These are phyloP conservation scores for Lichtheimia ramosa DNA, from an alignment of 371 early-diverging fungal species.

Conservation along the genomic window DNA sequence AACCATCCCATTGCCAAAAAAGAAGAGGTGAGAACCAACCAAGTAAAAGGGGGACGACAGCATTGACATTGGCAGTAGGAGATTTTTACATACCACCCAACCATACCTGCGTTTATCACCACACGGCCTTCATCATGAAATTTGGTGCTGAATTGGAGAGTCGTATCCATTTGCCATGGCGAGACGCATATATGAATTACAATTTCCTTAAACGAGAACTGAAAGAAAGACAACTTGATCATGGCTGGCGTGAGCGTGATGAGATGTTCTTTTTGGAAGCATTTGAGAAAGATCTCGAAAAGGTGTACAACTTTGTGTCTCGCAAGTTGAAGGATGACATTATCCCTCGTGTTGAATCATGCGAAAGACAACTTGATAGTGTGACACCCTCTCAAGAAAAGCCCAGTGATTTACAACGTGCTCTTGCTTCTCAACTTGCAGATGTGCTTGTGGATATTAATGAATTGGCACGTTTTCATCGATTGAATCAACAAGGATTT, in stretches of 20 bases:
- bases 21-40: no score
- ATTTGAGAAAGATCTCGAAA: conserved; percentile 80
- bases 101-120: no score
- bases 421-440: conserved; percentile 71
- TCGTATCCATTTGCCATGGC: conserved; percentile 44
- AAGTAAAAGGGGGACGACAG: no score
- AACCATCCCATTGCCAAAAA: no score
- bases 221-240: conserved; percentile 33
- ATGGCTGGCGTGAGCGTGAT: conserved; percentile 59
- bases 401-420: conserved; percentile 32
- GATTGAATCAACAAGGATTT: conserved; percentile 94
- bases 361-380: conserved; percentile 54
- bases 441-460: conserved; percentile 80
- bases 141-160: conserved; percentile 40
- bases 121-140: conserved; percentile 28
- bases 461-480: conserved; percentile 88
- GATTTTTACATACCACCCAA: no score
- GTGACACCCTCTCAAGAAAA: not conserved
- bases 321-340: conserved; percentile 76
- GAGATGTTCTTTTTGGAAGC: conserved; percentile 73
- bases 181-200: conserved; percentile 39
- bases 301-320: conserved; percentile 80
- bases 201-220: conserved; percentile 33
- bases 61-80: no score
- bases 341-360: conserved; percentile 67